These are phyloP conservation scores for Furculomyces boomerangus DNA, from an alignment of 371 early-diverging fungal genomes.

Conservation along the genomic window DNA sequence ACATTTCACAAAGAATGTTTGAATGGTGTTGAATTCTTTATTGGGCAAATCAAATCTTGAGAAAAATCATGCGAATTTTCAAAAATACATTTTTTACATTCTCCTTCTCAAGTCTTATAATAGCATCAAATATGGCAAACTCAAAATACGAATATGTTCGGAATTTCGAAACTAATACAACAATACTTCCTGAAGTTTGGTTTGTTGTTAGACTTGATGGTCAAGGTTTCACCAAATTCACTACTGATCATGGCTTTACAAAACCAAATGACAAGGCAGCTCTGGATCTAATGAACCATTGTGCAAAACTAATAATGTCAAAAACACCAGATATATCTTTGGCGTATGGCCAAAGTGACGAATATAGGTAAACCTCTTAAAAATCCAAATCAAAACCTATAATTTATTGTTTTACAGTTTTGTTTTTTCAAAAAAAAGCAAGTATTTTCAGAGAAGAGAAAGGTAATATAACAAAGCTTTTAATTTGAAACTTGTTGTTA, in stretches of 20 bases:
- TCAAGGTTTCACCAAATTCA: conserved; percentile 82
- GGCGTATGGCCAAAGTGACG: conserved; percentile 90
- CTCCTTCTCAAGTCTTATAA: not conserved
- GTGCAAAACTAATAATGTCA: conserved; percentile 59
- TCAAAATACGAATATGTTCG: conserved; percentile 87
- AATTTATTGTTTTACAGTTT: conserved; percentile 30
- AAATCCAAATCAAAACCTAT: no score
- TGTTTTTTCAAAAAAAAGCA: conserved; percentile 40
- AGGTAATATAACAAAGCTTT: conserved; percentile 16
- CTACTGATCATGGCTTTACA: conserved; percentile 54
- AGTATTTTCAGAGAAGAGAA: conserved; percentile 61
- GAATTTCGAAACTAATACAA: conserved; percentile 62
- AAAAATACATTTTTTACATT: not conserved
- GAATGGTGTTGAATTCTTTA: no score
- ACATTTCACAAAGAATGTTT: no score
- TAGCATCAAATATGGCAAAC: conserved; percentile 48
- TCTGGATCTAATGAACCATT: conserved; percentile 68
- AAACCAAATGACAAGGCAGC: conserved; percentile 86
- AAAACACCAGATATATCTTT: conserved; percentile 63
- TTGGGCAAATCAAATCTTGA: no score
- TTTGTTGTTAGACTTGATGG: conserved; percentile 89
- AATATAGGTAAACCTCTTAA: conserved; percentile 45
- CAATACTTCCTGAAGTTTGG: conserved; percentile 63
- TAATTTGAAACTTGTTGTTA: not conserved
- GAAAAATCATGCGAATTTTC: no score